Evolutionary conservation across 257 asterid species (phyloP).

Genomic region (Nicotiana knightiana): DNA sequence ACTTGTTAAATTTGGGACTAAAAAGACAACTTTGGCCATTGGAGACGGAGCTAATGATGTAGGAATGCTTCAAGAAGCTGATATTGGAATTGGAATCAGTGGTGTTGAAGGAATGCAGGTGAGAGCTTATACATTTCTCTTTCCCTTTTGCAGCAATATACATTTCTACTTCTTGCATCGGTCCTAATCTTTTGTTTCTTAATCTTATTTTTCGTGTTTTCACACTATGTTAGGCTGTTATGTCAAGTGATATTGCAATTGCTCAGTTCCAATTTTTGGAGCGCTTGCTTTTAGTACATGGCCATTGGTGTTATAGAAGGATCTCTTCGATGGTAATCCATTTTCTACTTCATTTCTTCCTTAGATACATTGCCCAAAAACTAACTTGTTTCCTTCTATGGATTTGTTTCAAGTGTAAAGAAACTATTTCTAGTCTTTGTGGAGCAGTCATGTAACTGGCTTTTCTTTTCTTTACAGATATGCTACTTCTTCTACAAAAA

Average conservation of each 20-base stretch:
- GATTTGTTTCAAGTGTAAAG: background rate
- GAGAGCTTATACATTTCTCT: background rate
- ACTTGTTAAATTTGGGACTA: conserved; percentile 78
- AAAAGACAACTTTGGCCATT: conserved; percentile 71
- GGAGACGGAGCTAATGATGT: conserved; percentile 99
- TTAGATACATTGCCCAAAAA: background rate
- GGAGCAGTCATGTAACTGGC: background rate
- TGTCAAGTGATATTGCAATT: conserved; percentile 88
- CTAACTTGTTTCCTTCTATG: background rate
- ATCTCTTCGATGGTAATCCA: conserved; percentile 72
- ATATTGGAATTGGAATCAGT: conserved; percentile 93
- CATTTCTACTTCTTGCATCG: background rate
- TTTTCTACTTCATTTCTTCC: background rate
- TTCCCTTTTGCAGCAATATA: background rate
- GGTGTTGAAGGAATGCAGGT: conserved; percentile 99
- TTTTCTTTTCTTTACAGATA: conserved; percentile 44
- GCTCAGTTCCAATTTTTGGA: conserved; percentile 84
- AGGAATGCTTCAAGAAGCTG: conserved; percentile 99
- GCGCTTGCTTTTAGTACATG: conserved; percentile 86
- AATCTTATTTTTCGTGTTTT: background rate
- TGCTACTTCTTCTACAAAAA: conserved; percentile 88
- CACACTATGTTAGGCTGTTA: conserved; percentile 53
- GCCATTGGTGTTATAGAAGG: conserved; percentile 97
- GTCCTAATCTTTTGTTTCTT: background rate
- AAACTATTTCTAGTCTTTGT: background rate